These are phyloP conservation scores for Metschnikowia borealis DNA, from an alignment of 805 yeast species.

Conservation along the genomic window DNA sequence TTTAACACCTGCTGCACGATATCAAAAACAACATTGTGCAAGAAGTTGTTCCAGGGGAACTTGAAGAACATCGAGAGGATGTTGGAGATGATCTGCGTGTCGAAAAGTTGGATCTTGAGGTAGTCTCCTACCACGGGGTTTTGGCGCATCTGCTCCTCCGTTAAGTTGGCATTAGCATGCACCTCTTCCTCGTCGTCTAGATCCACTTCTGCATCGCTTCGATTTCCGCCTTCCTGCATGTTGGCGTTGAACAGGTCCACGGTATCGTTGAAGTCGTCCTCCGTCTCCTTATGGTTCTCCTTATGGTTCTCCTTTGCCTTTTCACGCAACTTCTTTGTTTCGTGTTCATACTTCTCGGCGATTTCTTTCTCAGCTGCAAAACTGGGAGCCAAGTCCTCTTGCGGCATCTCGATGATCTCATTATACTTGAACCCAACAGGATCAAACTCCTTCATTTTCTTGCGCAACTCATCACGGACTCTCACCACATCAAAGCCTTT, in stretches of 20 bases:
- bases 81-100: constrained; percentile 41
- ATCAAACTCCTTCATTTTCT: constrained; percentile 39
- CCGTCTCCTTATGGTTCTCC: constrained; percentile 9
- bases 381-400: constrained; percentile 14
- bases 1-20: constrained; percentile 45
- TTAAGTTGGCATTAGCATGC: constrained; percentile 41
- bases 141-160: constrained; percentile 40
- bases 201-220: constrained; percentile 19
- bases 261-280: constrained; percentile 26
- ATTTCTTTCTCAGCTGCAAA: constrained; percentile 18
- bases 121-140: constrained; percentile 44
- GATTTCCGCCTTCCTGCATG: constrained; percentile 20
- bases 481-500: constrained; percentile 41
- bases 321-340: constrained; percentile 12
- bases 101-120: constrained; percentile 39
- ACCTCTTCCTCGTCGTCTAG: constrained; percentile 38
- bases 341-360: constrained; percentile 16
- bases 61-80: constrained; percentile 42
- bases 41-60: constrained; percentile 46
- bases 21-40: constrained; percentile 46
- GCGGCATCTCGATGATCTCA: constrained; percentile 38
- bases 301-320: constrained; percentile 4
- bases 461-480: constrained; percentile 35
- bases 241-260: constrained; percentile 35
- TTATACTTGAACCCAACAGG: constrained; percentile 44